Conservation (phyloP, 352 stramenopile species). For the Phytopythium aichiense region DNA sequence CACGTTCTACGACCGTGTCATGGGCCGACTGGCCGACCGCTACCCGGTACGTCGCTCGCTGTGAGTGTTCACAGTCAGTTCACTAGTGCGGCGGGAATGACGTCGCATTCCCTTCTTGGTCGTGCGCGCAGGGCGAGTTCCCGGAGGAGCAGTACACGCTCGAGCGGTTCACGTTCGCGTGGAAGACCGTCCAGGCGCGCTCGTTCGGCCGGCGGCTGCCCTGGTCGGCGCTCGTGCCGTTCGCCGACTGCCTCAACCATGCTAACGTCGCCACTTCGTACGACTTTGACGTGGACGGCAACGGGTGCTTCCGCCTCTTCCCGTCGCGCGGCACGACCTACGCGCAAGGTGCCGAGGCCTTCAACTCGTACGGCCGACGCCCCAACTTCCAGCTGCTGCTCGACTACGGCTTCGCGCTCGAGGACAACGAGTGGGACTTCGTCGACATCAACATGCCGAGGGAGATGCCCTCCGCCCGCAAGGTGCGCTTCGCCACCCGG, state of each 20-base stretch:
- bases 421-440: conserved; percentile 87
- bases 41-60: conserved; percentile 28
- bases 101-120: background rate
- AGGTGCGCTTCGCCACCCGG: conserved; percentile 36
- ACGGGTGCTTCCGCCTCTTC: conserved; percentile 63
- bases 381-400: conserved; percentile 87
- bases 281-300: conserved; percentile 59
- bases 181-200: conserved; percentile 88
- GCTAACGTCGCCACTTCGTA: conserved; percentile 89
- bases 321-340: conserved; percentile 60
- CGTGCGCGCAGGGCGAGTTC: conserved; percentile 31
- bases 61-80: background rate
- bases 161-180: conserved; percentile 76
- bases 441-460: conserved; percentile 59
- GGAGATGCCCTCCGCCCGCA: conserved; percentile 20
- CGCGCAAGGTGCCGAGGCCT: conserved; percentile 64
- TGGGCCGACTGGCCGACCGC: conserved; percentile 36
- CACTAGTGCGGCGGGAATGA: background rate
- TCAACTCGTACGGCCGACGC: conserved; percentile 90
- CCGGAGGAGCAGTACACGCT: conserved; percentile 49
- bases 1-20: conserved; percentile 52
- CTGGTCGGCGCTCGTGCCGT: conserved; percentile 89
- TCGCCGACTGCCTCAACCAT: conserved; percentile 93
- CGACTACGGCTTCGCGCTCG: conserved; percentile 91
- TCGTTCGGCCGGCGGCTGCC: conserved; percentile 88